Conservation (phyloP, 2,329 filamentous ascomycete species). For the Colletotrichum filicis region DNA sequence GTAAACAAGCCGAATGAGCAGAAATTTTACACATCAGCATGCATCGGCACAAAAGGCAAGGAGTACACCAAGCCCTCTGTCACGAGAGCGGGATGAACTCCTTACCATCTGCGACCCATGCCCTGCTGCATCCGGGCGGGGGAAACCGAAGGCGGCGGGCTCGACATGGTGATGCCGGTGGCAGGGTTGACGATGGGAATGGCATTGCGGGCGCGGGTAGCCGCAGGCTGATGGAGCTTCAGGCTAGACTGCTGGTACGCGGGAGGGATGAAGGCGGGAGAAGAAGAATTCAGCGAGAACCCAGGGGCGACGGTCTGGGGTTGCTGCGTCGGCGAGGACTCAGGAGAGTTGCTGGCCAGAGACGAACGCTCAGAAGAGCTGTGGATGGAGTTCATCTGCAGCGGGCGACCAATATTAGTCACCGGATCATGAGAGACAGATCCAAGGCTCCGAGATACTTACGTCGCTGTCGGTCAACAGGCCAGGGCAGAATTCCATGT, state of each 20-base stretch:
- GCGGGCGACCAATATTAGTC: conserved; percentile 44
- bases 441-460: conserved; percentile 53
- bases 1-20: conserved; percentile 50
- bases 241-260: conserved; percentile 73
- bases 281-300: conserved; percentile 77
- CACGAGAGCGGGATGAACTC: conserved; percentile 46
- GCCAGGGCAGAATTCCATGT: conserved; percentile 93
- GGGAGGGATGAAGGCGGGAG: conserved; percentile 73
- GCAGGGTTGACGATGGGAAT: conserved; percentile 98
- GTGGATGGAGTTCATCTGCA: conserved; percentile 89
- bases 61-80: conserved; percentile 44
- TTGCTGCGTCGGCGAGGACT: conserved; percentile 90
- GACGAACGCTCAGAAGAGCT: conserved; percentile 95
- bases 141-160: conserved; percentile 81
- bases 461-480: conserved; percentile 95
- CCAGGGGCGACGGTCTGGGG: conserved; percentile 81
- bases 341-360: conserved; percentile 92
- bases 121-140: conserved; percentile 70
- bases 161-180: conserved; percentile 88
- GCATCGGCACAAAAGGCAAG: conserved; percentile 50
- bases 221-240: conserved; percentile 91
- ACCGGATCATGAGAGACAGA: conserved; percentile 6
- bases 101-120: conserved; percentile 66
- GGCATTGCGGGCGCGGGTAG: conserved; percentile 90
- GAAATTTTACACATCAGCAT: conserved; percentile 46